phyloP scores from a whole-genome alignment of 805 yeast genomes.

The Ogataea saltuana region DNA sequence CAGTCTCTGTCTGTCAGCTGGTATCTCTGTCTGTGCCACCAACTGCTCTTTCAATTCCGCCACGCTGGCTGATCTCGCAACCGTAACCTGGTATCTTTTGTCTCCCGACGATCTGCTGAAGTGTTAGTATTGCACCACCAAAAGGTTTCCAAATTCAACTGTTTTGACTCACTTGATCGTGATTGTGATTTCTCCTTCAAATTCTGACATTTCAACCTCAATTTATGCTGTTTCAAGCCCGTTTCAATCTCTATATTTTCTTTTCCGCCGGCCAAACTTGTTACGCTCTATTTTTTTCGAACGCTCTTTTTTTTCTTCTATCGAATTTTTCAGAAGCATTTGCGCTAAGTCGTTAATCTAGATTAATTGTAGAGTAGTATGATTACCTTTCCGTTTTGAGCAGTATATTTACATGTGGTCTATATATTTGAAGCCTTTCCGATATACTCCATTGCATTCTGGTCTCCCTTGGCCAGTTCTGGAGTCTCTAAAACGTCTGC shows the following conservation, averaged over 20 bases:
- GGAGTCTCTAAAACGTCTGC: constrained; percentile 74
- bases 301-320: constrained; percentile 1
- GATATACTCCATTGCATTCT: constrained; percentile 62
- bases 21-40: constrained; percentile 60
- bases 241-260: neutral
- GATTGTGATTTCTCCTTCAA: constrained; percentile 24
- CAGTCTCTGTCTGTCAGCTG: constrained; percentile 80
- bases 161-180: constrained; percentile 34
- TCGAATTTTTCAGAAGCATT: neutral
- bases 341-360: too few relatives aligned
- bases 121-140: constrained; percentile 6
- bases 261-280: neutral
- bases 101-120: constrained; percentile 58
- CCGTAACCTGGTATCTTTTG: constrained; percentile 67
- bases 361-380: too few relatives aligned
- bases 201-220: constrained; percentile 1
- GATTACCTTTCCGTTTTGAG: too few relatives aligned
- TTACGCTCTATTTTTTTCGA: neutral
- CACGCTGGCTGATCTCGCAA: constrained; percentile 57
- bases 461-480: constrained; percentile 63
- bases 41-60: constrained; percentile 67
- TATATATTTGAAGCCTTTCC: constrained; percentile 34
- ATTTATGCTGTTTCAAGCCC: neutral
- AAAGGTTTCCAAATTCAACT: too few relatives aligned
- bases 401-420: neutral